A percentile compares a stretch with the other conserved stretches of the same genome.
Conservation (phyloP, 768 basidiomycete genomes). For the Trametes punicea region DNA sequence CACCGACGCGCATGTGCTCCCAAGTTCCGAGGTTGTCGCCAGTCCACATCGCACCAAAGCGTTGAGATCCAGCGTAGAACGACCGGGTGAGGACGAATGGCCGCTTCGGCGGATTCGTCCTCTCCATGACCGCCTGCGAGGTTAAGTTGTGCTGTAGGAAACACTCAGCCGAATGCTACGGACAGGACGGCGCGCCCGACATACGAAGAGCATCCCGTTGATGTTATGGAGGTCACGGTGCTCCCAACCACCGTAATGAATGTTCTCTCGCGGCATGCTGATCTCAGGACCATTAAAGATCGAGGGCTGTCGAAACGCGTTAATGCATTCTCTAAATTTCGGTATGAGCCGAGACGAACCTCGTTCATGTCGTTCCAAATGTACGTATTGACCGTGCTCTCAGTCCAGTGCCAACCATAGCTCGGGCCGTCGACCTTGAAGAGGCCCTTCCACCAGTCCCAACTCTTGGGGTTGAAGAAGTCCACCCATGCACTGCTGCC, state of each 20-base stretch:
- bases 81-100: slow-evolving; percentile 96
- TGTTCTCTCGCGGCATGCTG: slow-evolving; percentile 66
- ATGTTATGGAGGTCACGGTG: slow-evolving; percentile 97
- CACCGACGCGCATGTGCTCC: slow-evolving; percentile 93
- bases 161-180: not conserved
- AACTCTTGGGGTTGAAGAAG: slow-evolving; percentile 87
- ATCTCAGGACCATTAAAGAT: slow-evolving; percentile 99
- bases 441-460: slow-evolving; percentile 87
- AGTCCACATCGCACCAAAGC: slow-evolving; percentile 98
- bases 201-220: slow-evolving; percentile 90
- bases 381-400: slow-evolving; percentile 79
- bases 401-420: slow-evolving; percentile 68
- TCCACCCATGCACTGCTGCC: slow-evolving; percentile 97
- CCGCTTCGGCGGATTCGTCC: slow-evolving; percentile 72
- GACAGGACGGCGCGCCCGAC: slow-evolving; percentile 26
- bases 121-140: slow-evolving; percentile 69
- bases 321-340: not conserved
- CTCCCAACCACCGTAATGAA: slow-evolving; percentile 96
- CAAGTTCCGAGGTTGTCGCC: slow-evolving; percentile 97
- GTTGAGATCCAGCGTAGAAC: slow-evolving; percentile 94
- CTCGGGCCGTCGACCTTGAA: slow-evolving; percentile 63
- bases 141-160: slow-evolving; percentile 74
- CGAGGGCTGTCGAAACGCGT: slow-evolving; percentile 59
- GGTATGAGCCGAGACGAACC: slow-evolving; percentile 39
- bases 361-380: slow-evolving; percentile 99